Evolutionary conservation across 306 rosid genomes (phyloP), one percentile per base, ranked within the genome.

Genomic region (Pyrus pyrifolia): DNA sequence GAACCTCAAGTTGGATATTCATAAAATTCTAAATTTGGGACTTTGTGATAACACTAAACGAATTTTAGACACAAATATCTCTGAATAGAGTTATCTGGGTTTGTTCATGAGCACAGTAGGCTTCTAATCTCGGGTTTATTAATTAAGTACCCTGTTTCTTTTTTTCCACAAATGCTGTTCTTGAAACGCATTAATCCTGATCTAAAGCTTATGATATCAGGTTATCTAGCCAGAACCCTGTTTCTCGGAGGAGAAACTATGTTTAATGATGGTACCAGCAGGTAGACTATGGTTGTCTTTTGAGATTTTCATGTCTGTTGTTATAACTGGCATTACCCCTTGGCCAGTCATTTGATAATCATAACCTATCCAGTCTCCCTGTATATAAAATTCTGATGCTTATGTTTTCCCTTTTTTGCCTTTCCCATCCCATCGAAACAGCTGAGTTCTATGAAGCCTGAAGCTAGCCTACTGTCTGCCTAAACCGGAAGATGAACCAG

Each of bases 401-500:
- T 85, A 83, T 95, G 80, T 92, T 91, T 92, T 92, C 88, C 97
- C 96, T 86, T 77, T 93, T 86, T 88, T 89, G 90, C 93, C 93
- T 92, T 85, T 84, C 96, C 97, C 96, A 80, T 88, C 96, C 99
- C 90, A 83, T 84, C 86, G 86, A 92, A 91, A 96, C 98, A 96
- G 98, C 97, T 87, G 98, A 90, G 91, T 81, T 86, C 87, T 88
- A 81, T 89, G 98, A 96, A 91, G 99, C 99, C 98, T 67, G 96
- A 91, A 87, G 96, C 97, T 93, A 83, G 91, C 96, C 91, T 73
- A 85, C 83, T 81, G 88, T 63, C 93, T 86, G 96, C 88, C 99
- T 88, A 75, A 91, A 96, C 93, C 85, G 68, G 99, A 89, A 88
- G 99, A 91, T 87, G 97, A 95, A 90, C 97, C 98, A 88, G 97